Conservation (phyloP, 768 basidiomycete species). For the Mycena galericulata region DNA sequence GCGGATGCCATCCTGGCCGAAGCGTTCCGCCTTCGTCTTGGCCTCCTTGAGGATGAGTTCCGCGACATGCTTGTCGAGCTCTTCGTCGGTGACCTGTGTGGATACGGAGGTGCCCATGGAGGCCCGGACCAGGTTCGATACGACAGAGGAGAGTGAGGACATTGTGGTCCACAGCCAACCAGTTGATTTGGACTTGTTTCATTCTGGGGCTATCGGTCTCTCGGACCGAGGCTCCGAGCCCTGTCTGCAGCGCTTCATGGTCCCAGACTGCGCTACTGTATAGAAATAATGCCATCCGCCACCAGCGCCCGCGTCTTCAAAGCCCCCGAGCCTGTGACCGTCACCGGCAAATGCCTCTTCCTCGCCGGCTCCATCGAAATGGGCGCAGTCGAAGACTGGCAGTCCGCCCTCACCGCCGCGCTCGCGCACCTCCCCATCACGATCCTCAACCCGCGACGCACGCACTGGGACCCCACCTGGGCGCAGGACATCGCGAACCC, state of each 20-base stretch:
- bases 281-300: too few relatives aligned
- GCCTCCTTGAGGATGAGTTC: conserved; percentile 94
- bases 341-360: conserved; percentile 11
- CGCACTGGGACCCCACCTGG: conserved; percentile 20
- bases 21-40: conserved; percentile 88
- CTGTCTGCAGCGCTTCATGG: too few relatives aligned
- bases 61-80: conserved; percentile 92
- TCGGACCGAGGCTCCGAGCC: too few relatives aligned
- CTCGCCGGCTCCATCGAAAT: conserved; percentile 25
- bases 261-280: too few relatives aligned
- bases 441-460: conserved; percentile 22
- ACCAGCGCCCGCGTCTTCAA: neutral
- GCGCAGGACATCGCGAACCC: conserved; percentile 18
- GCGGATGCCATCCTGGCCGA: conserved; percentile 79
- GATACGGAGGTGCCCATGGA: conserved; percentile 78
- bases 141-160: conserved; percentile 83
- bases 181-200: neutral
- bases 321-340: neutral
- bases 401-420: conserved; percentile 7
- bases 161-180: conserved; percentile 16
- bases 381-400: conserved; percentile 21
- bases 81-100: conserved; percentile 75
- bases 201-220: neutral
- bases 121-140: conserved; percentile 82
- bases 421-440: conserved; percentile 21